Evolutionary conservation across 129 eudicot genomes (phyloP).

Genomic region (Heracleum sosnowskyi): DNA sequence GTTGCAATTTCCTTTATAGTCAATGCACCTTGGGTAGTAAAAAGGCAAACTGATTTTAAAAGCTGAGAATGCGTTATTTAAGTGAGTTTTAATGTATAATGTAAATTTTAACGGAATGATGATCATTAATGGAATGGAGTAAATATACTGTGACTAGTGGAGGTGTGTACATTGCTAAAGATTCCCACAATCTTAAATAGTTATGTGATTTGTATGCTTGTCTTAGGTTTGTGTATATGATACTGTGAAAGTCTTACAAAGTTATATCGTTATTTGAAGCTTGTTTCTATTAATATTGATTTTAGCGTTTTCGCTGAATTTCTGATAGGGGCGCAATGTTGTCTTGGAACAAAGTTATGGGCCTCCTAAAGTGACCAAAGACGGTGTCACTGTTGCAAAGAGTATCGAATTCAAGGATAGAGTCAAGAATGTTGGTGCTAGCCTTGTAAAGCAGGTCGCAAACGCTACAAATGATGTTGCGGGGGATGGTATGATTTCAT

Average conservation of each 20-base stretch:
- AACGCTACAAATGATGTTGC: slow-evolving; percentile 88
- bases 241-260: not conserved
- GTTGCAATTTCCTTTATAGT: not conserved
- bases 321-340: slow-evolving; percentile 76
- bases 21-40: not conserved
- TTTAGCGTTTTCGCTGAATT: not conserved
- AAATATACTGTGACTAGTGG: no score
- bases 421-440: slow-evolving; percentile 73
- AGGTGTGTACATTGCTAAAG: not conserved
- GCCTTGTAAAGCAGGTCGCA: slow-evolving; percentile 86
- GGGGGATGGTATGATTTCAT: slow-evolving; percentile 42
- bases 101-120: not conserved
- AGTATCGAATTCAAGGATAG: slow-evolving; percentile 77
- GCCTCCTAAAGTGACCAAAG: slow-evolving; percentile 91
- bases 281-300: not conserved
- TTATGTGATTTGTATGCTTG: not conserved
- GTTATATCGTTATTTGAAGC: not conserved
- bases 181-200: not conserved
- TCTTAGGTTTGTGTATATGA: not conserved
- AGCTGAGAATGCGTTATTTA: not conserved
- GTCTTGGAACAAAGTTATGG: slow-evolving; percentile 82
- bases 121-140: not conserved
- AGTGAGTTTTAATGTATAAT: not conserved
- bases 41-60: not conserved
- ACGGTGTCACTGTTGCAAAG: slow-evolving; percentile 92